Percentiles rank a stretch among this genome's conserved stretches.
phyloP scores from a whole-genome alignment of 768 basidiomycete species.

The Xanthoconium stramineum region DNA sequence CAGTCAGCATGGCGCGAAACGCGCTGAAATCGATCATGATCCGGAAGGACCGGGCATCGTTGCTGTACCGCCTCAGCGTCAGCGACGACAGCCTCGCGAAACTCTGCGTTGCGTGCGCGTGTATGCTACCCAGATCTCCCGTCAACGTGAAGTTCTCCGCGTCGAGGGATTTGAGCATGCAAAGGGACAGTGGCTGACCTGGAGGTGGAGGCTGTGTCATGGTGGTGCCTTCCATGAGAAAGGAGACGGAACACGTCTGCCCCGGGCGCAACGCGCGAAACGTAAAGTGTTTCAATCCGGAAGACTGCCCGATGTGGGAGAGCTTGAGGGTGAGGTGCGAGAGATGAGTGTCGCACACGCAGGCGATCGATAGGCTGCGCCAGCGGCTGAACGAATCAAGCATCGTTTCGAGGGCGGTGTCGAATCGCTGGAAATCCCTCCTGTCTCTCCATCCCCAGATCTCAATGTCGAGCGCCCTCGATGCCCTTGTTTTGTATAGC shows the following conservation, averaged over 20 bases:
- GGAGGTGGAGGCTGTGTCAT: not conserved
- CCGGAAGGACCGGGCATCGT: conserved; percentile 26
- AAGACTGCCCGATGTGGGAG: conserved; percentile 14
- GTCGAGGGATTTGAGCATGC: conserved; percentile 26
- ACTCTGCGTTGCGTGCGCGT: conserved; percentile 9
- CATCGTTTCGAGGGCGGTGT: conserved; percentile 23
- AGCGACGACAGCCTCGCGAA: conserved; percentile 24
- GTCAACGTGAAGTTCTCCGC: conserved; percentile 27
- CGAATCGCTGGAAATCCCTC: conserved; percentile 30
- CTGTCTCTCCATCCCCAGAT: conserved; percentile 30
- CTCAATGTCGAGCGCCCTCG: conserved; percentile 27
- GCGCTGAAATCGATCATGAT: conserved; percentile 28
- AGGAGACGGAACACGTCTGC: conserved; percentile 26
- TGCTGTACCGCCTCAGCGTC: conserved; percentile 27
- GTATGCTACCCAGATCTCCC: conserved; percentile 18
- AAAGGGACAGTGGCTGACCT: conserved; percentile 1
- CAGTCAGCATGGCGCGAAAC: conserved; percentile 24
- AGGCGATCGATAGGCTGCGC: conserved; percentile 27
- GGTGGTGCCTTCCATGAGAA: conserved; percentile 18
- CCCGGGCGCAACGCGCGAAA: conserved; percentile 31
- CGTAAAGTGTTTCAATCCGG: conserved; percentile 26
- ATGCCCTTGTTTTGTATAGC: conserved; percentile 23
- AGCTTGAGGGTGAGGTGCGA: conserved; percentile 29
- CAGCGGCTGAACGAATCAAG: conserved; percentile 27
- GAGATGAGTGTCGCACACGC: conserved; percentile 28